Percentiles rank a stretch among this genome's conserved stretches.
Conservation (phyloP, 208 protist genomes). For the Phytomonas sp. region DNA sequence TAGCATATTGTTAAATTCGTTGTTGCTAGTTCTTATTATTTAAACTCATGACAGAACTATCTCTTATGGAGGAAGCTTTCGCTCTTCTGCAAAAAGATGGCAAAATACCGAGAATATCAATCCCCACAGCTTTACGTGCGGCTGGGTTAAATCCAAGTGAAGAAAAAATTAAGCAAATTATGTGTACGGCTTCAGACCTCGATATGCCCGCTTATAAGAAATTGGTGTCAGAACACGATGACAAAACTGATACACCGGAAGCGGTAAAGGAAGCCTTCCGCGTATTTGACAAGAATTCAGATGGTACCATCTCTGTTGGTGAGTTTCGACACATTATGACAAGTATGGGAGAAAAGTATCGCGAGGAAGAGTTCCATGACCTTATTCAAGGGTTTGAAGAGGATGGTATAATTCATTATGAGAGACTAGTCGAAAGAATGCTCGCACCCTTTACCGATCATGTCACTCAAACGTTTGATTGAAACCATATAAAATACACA, state of each 20-base stretch:
- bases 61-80: constrained; percentile 85
- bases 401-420: constrained; percentile 86
- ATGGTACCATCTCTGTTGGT: constrained; percentile 92
- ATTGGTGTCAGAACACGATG: constrained; percentile 77
- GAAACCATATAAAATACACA: background rate
- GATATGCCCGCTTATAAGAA: constrained; percentile 80
- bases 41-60: background rate
- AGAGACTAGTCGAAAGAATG: constrained; percentile 86
- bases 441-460: constrained; percentile 86
- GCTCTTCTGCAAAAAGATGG: constrained; percentile 87
- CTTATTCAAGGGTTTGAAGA: constrained; percentile 90
- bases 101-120: constrained; percentile 75
- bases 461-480: constrained; percentile 36
- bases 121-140: constrained; percentile 79
- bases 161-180: constrained; percentile 85
- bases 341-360: constrained; percentile 95
- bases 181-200: constrained; percentile 51
- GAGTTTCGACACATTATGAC: constrained; percentile 96
- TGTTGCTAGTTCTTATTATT: constrained; percentile 4
- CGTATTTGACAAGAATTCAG: constrained; percentile 94
- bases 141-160: constrained; percentile 90
- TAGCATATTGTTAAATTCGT: constrained; percentile 5
- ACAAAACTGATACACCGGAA: constrained; percentile 89
- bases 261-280: constrained; percentile 94
- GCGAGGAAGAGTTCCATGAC: constrained; percentile 91